A percentile compares a stretch with the other conserved stretches of the same genome.
phyloP scores from a whole-genome alignment of 805 yeast species.

The Saturnispora bothae region DNA sequence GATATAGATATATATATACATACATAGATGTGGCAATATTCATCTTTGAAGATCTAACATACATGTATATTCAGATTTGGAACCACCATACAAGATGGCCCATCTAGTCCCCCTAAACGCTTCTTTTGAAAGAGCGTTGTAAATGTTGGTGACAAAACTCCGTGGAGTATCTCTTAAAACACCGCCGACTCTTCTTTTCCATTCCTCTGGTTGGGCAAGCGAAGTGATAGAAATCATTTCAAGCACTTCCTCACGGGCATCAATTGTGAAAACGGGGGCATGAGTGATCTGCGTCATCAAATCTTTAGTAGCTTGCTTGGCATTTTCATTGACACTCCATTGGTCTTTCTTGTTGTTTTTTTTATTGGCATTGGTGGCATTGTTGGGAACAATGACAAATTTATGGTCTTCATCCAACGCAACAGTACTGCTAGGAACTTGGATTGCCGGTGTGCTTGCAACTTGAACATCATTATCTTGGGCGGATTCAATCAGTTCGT shows the following conservation, averaged over 20 bases:
- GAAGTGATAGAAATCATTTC: slow-evolving; percentile 76
- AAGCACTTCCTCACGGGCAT: slow-evolving; percentile 71
- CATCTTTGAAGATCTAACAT: slow-evolving; percentile 53
- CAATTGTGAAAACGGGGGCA: slow-evolving; percentile 72
- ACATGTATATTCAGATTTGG: slow-evolving; percentile 64
- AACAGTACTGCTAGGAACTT: background rate
- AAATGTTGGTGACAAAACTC: slow-evolving; percentile 67
- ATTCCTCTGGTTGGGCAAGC: slow-evolving; percentile 66
- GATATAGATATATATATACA: background rate
- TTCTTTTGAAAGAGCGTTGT: slow-evolving; percentile 64
- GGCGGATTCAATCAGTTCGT: slow-evolving; percentile 12
- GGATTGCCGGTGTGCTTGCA: background rate
- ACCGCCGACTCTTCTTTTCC: slow-evolving; percentile 76
- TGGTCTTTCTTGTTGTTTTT: slow-evolving; percentile 67
- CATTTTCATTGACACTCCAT: slow-evolving; percentile 66
- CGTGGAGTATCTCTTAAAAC: slow-evolving; percentile 70
- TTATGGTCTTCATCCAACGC: slow-evolving; percentile 31
- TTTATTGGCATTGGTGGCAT: slow-evolving; percentile 69
- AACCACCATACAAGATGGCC: slow-evolving; percentile 71
- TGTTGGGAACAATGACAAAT: slow-evolving; percentile 61
- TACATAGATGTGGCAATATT: background rate
- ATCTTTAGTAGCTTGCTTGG: slow-evolving; percentile 48
- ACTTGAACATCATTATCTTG: slow-evolving; percentile 2
- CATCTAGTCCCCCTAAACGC: slow-evolving; percentile 58
- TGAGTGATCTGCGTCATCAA: slow-evolving; percentile 44